Percentiles rank a stretch among this genome's conserved stretches.
phyloP scores from a whole-genome alignment of 495 filamentous ascomycete genomes.

The Cryomyces minteri region DNA sequence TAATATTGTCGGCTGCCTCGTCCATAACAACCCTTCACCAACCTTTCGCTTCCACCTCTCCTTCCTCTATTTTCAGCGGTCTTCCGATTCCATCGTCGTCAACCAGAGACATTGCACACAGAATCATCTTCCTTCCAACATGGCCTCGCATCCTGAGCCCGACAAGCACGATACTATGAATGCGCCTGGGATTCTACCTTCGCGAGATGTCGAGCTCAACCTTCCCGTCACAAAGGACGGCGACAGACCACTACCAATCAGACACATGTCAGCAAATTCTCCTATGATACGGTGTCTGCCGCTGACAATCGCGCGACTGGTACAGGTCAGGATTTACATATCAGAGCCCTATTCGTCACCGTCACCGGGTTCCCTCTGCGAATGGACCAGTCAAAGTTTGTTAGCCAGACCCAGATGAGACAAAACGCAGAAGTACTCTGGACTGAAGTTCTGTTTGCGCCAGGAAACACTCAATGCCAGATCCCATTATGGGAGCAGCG shows the following conservation, averaged over 20 bases:
- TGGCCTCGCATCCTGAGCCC: no score
- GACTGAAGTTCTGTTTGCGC: not conserved
- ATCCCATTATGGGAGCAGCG: constrained; percentile 71
- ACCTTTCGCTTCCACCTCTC: no score
- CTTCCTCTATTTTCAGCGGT: no score
- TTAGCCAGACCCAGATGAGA: not conserved
- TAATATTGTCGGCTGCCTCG: no score
- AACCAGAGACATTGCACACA: no score
- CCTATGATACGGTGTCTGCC: not conserved
- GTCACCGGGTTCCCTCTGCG: constrained; percentile 17
- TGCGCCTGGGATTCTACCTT: not conserved
- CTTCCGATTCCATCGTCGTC: no score
- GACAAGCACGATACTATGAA: no score
- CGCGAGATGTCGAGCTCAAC: constrained; percentile 5
- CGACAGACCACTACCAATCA: constrained; percentile 13
- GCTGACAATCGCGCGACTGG: not conserved
- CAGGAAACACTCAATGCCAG: constrained; percentile 86
- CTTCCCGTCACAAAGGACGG: constrained; percentile 9
- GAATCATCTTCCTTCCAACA: no score
- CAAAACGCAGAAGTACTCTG: not conserved
- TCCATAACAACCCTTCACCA: no score
- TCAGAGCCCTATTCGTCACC: constrained; percentile 22
- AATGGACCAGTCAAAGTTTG: constrained; percentile 19
- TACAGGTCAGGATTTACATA: constrained; percentile 19
- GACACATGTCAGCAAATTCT: constrained; percentile 14